These are phyloP conservation scores for Silene conica DNA, from an alignment of 148 eudicot genomes.

Conservation along the genomic window DNA sequence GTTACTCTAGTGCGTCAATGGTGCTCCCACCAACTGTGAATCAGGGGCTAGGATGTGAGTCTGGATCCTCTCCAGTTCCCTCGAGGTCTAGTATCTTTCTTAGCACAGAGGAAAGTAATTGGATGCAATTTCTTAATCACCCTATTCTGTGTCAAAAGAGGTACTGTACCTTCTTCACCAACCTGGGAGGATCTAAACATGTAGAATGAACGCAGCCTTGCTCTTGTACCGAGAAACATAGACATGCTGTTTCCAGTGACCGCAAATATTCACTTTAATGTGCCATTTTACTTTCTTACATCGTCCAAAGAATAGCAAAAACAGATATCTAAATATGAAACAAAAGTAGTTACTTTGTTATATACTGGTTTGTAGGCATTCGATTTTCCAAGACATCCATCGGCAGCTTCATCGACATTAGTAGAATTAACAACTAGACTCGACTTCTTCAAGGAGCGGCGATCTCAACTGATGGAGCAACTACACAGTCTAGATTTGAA, in stretches of 20 bases:
- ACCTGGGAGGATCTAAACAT: neutral
- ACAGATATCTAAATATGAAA: neutral
- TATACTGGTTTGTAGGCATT: constrained; percentile 38
- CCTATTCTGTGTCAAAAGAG: neutral
- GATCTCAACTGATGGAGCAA: constrained; percentile 97
- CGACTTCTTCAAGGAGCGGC: constrained; percentile 95
- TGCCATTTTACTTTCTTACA: too few species aligned
- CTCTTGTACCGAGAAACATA: too few species aligned
- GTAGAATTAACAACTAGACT: constrained; percentile 91
- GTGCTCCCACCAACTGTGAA: neutral
- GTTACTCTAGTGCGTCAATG: neutral
- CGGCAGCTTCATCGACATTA: constrained; percentile 75
- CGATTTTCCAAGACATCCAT: constrained; percentile 63
- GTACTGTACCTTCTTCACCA: neutral
- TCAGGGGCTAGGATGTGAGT: neutral
- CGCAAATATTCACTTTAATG: too few species aligned
- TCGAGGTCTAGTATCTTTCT: neutral
- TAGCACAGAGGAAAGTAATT: neutral
- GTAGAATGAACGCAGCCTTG: neutral
- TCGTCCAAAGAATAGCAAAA: too few species aligned
- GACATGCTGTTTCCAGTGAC: too few species aligned
- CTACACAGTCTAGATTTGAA: constrained; percentile 86
- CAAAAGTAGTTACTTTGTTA: neutral
- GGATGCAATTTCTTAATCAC: neutral
- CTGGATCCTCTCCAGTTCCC: neutral